These are phyloP conservation scores for Rhododendron ferrugineum DNA, from an alignment of 148 eudicot genomes.

Conservation along the genomic window DNA sequence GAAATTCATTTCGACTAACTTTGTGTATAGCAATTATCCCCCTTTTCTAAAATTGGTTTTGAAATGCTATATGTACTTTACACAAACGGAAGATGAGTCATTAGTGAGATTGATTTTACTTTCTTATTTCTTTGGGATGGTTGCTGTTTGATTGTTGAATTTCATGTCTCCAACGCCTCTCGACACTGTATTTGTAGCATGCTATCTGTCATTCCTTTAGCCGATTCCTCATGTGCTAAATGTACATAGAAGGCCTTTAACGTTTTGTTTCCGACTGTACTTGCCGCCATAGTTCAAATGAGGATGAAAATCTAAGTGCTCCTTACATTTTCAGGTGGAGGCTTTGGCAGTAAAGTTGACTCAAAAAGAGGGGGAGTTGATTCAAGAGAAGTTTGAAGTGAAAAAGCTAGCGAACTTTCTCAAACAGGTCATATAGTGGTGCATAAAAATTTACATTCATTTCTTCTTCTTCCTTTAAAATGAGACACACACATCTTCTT, in stretches of 20 bases:
- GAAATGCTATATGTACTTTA: neutral
- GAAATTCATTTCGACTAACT: neutral
- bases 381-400: constrained; percentile 97
- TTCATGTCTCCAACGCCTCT: neutral
- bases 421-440: constrained; percentile 61
- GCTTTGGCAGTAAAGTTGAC: constrained; percentile 95
- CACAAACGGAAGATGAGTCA: neutral
- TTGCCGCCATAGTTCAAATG: neutral
- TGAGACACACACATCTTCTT: neutral
- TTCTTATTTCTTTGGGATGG: neutral
- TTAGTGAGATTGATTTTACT: neutral
- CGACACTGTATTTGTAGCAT: neutral
- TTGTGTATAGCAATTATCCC: neutral
- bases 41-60: neutral
- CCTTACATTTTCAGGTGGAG: constrained; percentile 58
- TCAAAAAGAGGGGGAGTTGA: constrained; percentile 89
- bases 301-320: neutral
- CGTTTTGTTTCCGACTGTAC: neutral
- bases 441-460: neutral
- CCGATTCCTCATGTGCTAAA: neutral
- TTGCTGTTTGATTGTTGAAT: neutral
- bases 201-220: neutral
- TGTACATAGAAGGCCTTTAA: neutral
- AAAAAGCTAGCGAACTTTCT: constrained; percentile 80
- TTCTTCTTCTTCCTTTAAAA: neutral